Evolutionary conservation across 192 early-diverging fungal genomes (phyloP), one percentile per base, ranked within the genome.

Genomic region (Coemansia sp.): DNA sequence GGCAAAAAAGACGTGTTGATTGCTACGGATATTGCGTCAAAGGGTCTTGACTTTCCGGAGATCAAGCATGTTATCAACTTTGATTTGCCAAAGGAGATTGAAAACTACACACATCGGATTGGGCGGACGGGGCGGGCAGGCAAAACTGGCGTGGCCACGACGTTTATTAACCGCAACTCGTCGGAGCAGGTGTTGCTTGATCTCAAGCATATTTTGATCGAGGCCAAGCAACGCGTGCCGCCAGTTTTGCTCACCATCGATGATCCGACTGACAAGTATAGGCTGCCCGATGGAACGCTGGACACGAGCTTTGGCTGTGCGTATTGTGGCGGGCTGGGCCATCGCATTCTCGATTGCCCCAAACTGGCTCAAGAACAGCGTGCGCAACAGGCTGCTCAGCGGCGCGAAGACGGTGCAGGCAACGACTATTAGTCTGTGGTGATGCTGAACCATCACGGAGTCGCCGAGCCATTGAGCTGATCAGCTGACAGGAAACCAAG

Each of bases 31-130:
- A 92, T 98, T 49, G 97, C 95, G 5, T 89, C 88, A 15, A 98
- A 98, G 78, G 97, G 97, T 49, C 69, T 98, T 19, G 97, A 98
- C 82, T 98, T 98, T 73, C 76, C 89, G 6, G 89, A 90, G 62
- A 97, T 98, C 78, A 91, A 97, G 64, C 97, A 98, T 62, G 97
- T 98, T 53, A 98, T 98, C 66, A 93, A 98, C 71, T 98, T 92
- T 79, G 97, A 98, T 70, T 94, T 98, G 92, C 97, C 97, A 43
- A 97, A 97, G 66, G 95, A 98, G 69, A 98, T 98, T 78, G 97
- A 98, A 83, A 94, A 98, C 79, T 98, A 97, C 76, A 93, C 95
- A 2, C 94, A 97, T 78, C 84, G 96, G 43, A 98, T 98, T 62
- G 97, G 97, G 62, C 89, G 97, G 75, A 98, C 95, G 7, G 97